Base-by-base conservation (phyloP, 2,329 filamentous ascomycete genomes). In the Fusarium proliferatum region DNA sequence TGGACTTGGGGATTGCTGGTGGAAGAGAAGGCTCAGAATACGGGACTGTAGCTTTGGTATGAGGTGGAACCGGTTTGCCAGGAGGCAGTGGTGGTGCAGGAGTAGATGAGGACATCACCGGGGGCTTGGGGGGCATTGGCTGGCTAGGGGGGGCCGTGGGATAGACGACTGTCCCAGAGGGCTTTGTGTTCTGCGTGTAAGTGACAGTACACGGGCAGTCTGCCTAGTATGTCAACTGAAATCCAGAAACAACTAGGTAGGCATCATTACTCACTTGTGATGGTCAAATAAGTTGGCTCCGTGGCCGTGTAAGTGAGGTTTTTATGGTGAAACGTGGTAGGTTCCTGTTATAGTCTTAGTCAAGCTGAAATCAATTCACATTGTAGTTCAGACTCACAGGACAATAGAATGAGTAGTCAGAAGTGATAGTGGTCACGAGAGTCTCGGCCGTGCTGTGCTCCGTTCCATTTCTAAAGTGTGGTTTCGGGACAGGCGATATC, bases 151-250 rank as follows among this genome's bases (percentile, higher is more conserved):
- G 48, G 53, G 33, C 43, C 10, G 64, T 59, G 10, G 59, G 58
- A 42, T 60, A 46, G 21, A 66, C 58, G 23, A 56, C 48, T 13
- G n/a, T 39, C 38, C 52, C 49, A 23, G 64, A 51, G 21, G 42
- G 45, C 38, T 39, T 26, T 19, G 26, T 28, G 19, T 45, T 58
- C 26, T 57, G 33, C 21, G 69, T 69, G 66, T 82, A 77, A 59
- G 81, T 83, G 58, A 86, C 71, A 41, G 84, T 85, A 77, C 85
- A 86, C 61, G 85, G 85, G 74, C 85, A 87, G 81, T 86, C 84
- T 85, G n/a, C 33, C 4, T 16, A 16, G 12, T 30, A 53, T 26
- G 75, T 83, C 68, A 83, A 79, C 66, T 16, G n/a, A 5, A 21
- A 23, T 28, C 8, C 16, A 15, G 34, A 17, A 13, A 28, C 5